phyloP scores from a whole-genome alignment of 768 basidiomycete species.

The Trametes gibbosa region DNA sequence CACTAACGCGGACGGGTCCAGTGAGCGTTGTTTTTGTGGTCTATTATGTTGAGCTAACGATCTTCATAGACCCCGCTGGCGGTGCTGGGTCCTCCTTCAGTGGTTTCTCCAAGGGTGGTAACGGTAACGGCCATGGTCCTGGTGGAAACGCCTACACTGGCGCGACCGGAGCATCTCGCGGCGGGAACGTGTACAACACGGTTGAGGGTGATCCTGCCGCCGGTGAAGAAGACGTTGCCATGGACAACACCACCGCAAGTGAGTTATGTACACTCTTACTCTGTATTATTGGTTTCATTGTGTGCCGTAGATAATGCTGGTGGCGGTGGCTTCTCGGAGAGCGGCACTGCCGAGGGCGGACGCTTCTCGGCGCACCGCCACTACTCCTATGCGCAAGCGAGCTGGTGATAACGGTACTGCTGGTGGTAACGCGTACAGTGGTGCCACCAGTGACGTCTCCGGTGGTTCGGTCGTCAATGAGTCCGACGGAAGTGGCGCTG shows the following conservation, averaged over 20 bases:
- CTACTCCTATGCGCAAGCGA: slow-evolving; percentile 10
- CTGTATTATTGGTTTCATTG: not conserved
- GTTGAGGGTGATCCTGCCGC: not conserved
- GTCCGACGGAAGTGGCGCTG: slow-evolving; percentile 3
- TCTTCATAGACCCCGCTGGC: slow-evolving; percentile 15
- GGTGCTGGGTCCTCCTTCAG: slow-evolving; percentile 17
- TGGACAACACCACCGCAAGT: slow-evolving; percentile 18
- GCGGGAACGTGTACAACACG: slow-evolving; percentile 16
- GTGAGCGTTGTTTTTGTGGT: not conserved
- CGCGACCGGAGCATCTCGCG: slow-evolving; percentile 14
- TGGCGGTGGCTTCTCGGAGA: slow-evolving; percentile 19
- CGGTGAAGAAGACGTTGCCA: not conserved
- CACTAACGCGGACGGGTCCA: slow-evolving; percentile 21
- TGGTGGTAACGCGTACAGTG: slow-evolving; percentile 25
- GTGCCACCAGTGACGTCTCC: slow-evolving; percentile 16
- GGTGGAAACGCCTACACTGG: slow-evolving; percentile 23
- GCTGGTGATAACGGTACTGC: slow-evolving; percentile 20
- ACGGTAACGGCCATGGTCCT: slow-evolving; percentile 19
- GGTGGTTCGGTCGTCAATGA: slow-evolving; percentile 21
- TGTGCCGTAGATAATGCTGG: slow-evolving; percentile 8
- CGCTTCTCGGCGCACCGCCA: slow-evolving; percentile 4
- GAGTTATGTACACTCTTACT: not conserved
- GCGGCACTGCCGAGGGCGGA: slow-evolving; percentile 20
- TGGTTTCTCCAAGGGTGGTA: slow-evolving; percentile 21
- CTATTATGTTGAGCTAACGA: not conserved